Percentiles rank a stretch among this genome's conserved stretches.
phyloP scores from a whole-genome alignment of 2,329 filamentous ascomycete species.

The Xylaria sp. region DNA sequence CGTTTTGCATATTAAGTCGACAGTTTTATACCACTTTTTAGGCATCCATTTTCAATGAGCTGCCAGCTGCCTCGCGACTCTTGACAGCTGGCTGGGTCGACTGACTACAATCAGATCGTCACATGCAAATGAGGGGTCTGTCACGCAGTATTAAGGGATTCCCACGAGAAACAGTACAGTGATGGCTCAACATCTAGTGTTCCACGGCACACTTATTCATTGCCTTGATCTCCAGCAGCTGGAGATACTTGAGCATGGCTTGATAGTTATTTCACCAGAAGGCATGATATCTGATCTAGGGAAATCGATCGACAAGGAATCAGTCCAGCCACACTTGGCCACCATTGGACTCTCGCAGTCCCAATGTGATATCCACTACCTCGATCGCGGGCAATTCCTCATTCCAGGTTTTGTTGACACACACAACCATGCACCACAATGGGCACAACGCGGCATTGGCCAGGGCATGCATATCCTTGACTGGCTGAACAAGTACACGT shows the following conservation, averaged over 20 bases:
- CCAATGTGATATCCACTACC: conserved; percentile 44
- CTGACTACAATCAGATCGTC: background rate
- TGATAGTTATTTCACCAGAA: conserved; percentile 48
- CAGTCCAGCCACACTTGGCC: conserved; percentile 34
- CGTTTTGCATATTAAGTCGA: background rate
- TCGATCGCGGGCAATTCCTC: conserved; percentile 61
- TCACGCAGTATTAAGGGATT: background rate
- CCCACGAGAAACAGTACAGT: conserved; percentile 22
- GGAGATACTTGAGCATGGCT: conserved; percentile 53
- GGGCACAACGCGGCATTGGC: conserved; percentile 60
- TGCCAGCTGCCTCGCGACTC: conserved; percentile 20
- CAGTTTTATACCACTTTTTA: background rate
- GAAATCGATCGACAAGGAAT: conserved; percentile 36
- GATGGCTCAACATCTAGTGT: conserved; percentile 43
- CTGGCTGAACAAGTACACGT: conserved; percentile 73
- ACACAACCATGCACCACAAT: conserved; percentile 74
- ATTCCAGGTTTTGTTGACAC: conserved; percentile 73
- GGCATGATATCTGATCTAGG: conserved; percentile 47
- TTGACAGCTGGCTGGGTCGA: conserved; percentile 22
- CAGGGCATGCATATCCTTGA: conserved; percentile 67
- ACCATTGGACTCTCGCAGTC: conserved; percentile 30
- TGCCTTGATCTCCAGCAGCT: conserved; percentile 51
- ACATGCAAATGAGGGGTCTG: conserved; percentile 20
- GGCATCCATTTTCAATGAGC: background rate
- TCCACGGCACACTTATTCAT: conserved; percentile 58